These are phyloP conservation scores for Physcomitrium patens DNA, from an alignment of 225 moss, liverwort and hornwort genomes.

Conservation along the genomic window DNA sequence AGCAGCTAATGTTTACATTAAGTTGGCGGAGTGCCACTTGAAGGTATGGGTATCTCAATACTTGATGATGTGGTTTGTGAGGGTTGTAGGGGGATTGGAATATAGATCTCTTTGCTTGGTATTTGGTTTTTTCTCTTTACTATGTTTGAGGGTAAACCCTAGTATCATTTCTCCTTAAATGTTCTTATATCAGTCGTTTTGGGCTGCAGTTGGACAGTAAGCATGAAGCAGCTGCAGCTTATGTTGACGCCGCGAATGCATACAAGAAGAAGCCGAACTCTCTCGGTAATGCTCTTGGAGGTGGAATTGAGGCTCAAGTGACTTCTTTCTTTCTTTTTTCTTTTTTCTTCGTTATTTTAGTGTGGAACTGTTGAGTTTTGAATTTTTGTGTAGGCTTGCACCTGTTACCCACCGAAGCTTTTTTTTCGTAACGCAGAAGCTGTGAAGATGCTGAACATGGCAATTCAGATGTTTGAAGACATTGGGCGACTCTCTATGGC, in stretches of 20 bases:
- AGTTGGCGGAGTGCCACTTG: slow-evolving; percentile 87
- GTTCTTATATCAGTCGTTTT: background rate
- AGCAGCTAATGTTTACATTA: slow-evolving; percentile 82
- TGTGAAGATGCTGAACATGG: slow-evolving; percentile 70
- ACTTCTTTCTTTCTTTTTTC: background rate
- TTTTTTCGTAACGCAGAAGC: slow-evolving; percentile 66
- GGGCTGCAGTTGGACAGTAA: slow-evolving; percentile 84
- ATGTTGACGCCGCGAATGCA: slow-evolving; percentile 92
- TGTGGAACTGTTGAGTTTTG: background rate
- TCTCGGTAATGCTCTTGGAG: slow-evolving; percentile 52
- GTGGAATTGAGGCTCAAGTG: background rate
- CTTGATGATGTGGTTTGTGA: background rate
- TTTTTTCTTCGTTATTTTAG: background rate
- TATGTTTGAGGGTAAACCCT: no score
- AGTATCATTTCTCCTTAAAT: no score
- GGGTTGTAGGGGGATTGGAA: background rate
- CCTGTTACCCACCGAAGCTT: slow-evolving; percentile 14
- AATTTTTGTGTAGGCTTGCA: background rate
- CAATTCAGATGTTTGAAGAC: slow-evolving; percentile 80
- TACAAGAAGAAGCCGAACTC: slow-evolving; percentile 94
- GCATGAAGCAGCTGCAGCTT: slow-evolving; percentile 97
- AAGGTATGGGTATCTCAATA: slow-evolving; percentile 54
- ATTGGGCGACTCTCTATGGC: slow-evolving; percentile 93
- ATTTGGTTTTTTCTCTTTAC: no score
- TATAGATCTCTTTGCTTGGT: background rate